Percentiles rank a stretch among this genome's conserved stretches.
These are phyloP conservation scores for Aureobasidium vineae DNA, from an alignment of 2,329 filamentous ascomycete genomes.

Conservation along the genomic window DNA sequence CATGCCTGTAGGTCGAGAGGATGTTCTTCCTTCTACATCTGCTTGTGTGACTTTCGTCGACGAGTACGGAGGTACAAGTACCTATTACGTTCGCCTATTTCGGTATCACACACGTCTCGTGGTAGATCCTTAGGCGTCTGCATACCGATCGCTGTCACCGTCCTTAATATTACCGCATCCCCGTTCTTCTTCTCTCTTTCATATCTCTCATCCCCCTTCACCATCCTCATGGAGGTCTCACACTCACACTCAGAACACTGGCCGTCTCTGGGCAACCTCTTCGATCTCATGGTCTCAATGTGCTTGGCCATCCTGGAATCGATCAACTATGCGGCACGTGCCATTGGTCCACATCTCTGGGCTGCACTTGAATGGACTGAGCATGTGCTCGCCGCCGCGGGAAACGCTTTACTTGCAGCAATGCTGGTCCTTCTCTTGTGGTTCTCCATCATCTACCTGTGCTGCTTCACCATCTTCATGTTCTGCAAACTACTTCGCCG, in stretches of 20 bases:
- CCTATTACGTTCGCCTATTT: not conserved
- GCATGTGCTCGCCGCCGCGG: not conserved
- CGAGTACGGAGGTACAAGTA: constrained; percentile 1
- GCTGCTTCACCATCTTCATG: constrained; percentile 7
- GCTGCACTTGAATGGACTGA: not conserved
- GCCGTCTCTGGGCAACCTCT: not conserved
- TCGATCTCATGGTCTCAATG: not conserved
- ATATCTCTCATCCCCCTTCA: not conserved
- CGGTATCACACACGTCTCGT: constrained; percentile 16
- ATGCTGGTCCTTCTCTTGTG: constrained; percentile 8
- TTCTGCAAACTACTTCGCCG: constrained; percentile 7
- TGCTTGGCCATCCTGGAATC: not conserved
- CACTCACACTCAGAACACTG: not conserved
- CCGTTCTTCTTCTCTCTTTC: not conserved
- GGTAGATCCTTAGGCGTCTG: constrained; percentile 1
- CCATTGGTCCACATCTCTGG: not conserved
- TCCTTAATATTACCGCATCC: not conserved
- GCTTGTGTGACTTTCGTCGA: constrained; percentile 16
- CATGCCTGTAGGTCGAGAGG: not conserved
- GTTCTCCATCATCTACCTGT: constrained; percentile 13
- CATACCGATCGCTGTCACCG: not conserved
- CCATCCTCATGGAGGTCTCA: not conserved
- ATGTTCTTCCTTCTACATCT: not conserved
- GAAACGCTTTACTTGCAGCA: not conserved
- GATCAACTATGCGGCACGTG: not conserved